Evolutionary conservation across 1,139 yeast species (phyloP).

Genomic region (Geotrichum candidum): DNA sequence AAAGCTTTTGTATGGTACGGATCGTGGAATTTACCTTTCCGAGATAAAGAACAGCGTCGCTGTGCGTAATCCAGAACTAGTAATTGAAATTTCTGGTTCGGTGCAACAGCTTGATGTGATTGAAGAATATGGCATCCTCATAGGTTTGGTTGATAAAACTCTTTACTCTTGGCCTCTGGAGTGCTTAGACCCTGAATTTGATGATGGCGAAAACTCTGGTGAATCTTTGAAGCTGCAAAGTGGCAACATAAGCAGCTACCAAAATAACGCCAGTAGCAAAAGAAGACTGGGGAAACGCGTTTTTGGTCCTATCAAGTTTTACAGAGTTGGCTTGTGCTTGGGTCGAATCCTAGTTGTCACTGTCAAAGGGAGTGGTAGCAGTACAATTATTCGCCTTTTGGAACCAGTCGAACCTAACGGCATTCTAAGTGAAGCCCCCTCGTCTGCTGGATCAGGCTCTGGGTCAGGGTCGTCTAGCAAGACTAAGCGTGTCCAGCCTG

Average conservation of each 20-base stretch:
- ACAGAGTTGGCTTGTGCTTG: conserved; percentile 87
- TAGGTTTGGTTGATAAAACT: conserved; percentile 77
- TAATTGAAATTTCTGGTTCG: conserved; percentile 59
- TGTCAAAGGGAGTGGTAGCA: conserved; percentile 65
- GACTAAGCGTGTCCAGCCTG: conserved; percentile 35
- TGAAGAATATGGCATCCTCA: conserved; percentile 81
- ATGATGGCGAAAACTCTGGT: background rate
- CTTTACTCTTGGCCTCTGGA: conserved; percentile 82
- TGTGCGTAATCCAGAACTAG: conserved; percentile 67
- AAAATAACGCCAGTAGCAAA: conserved; percentile 45
- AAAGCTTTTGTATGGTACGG: conserved; percentile 84
- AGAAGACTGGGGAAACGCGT: conserved; percentile 67
- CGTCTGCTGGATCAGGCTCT: background rate
- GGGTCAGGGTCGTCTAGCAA: conserved; percentile 15
- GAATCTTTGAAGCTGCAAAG: background rate
- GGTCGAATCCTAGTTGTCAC: conserved; percentile 87
- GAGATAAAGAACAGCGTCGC: conserved; percentile 43
- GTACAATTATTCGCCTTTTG: conserved; percentile 65
- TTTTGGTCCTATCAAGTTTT: conserved; percentile 80
- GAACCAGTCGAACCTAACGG: conserved; percentile 63
- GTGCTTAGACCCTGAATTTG: conserved; percentile 43
- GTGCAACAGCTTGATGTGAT: conserved; percentile 87
- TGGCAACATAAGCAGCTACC: background rate
- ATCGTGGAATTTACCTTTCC: conserved; percentile 81
- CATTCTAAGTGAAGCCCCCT: background rate